A percentile compares a stretch with the other conserved stretches of the same genome.
These are phyloP conservation scores for Delonix regia DNA, from an alignment of 306 rosid genomes.

Conservation along the genomic window DNA sequence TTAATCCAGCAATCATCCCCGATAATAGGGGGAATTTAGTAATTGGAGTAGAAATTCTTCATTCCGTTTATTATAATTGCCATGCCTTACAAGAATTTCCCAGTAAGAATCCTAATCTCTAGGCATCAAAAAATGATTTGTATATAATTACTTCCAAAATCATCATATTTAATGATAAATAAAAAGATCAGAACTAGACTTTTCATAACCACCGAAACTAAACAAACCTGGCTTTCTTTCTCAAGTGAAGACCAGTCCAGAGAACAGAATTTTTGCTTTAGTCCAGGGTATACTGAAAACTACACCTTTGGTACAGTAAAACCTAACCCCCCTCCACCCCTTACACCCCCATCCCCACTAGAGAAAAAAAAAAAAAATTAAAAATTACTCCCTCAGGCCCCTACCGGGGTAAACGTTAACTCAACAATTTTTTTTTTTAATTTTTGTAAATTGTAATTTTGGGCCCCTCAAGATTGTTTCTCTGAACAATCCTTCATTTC, in stretches of 20 bases:
- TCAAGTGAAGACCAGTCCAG: not conserved
- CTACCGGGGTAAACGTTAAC: not conserved
- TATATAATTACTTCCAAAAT: not conserved
- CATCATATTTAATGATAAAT: not conserved
- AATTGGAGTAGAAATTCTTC: not conserved
- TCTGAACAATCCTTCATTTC: too few relatives aligned
- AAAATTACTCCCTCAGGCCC: too few relatives aligned
- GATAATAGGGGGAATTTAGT: not conserved
- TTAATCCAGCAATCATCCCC: not conserved
- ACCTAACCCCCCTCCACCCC: too few relatives aligned
- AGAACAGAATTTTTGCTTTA: not conserved
- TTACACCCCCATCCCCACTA: too few relatives aligned
- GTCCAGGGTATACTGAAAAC: not conserved
- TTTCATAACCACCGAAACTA: not conserved
- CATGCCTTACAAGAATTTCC: not conserved
- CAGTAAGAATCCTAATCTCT: not conserved
- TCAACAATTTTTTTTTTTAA: not conserved
- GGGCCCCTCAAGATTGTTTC: not conserved
- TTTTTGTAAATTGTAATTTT: not conserved
- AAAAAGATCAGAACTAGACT: not conserved
- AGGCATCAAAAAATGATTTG: not conserved
- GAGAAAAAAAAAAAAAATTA: too few relatives aligned
- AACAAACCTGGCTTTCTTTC: not conserved
- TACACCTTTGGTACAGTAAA: not conserved
- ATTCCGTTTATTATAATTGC: slow-evolving; percentile 1